Conservation (phyloP, 371 early-diverging fungal genomes). For the Mucor saturninus region DNA sequence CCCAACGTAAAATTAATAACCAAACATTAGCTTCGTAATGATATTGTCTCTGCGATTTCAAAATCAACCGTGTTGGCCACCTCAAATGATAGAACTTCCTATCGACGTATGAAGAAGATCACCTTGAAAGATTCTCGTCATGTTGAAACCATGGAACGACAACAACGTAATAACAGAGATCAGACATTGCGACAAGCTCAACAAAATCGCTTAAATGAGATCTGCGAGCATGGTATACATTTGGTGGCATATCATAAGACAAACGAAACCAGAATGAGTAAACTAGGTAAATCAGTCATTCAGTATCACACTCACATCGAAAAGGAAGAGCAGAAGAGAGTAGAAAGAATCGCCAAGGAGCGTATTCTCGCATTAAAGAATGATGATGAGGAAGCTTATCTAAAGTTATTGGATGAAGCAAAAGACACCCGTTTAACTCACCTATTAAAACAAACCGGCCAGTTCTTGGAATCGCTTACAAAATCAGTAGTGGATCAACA, state of each 20-base stretch:
- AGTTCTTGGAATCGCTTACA: constrained; percentile 82
- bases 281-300: constrained; percentile 81
- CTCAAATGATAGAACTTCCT: constrained; percentile 74
- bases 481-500: constrained; percentile 77
- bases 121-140: constrained; percentile 85
- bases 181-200: constrained; percentile 78
- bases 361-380: constrained; percentile 93
- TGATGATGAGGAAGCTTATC: constrained; percentile 96
- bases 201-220: constrained; percentile 77
- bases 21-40: constrained; percentile 67
- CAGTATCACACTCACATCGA: constrained; percentile 83
- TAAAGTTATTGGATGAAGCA: constrained; percentile 92
- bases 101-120: constrained; percentile 88
- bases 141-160: constrained; percentile 88
- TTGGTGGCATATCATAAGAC: constrained; percentile 63
- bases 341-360: constrained; percentile 85
- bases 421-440: constrained; percentile 96
- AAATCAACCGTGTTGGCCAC: constrained; percentile 77
- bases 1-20: neutral
- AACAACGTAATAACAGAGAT: constrained; percentile 85
- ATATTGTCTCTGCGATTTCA: constrained; percentile 69
- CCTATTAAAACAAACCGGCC: constrained; percentile 88
- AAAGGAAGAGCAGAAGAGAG: constrained; percentile 90
- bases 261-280: constrained; percentile 60
- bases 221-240: constrained; percentile 78